Conservation (phyloP, 23 red algal genomes). For the Gracilaria domingensis region DNA sequence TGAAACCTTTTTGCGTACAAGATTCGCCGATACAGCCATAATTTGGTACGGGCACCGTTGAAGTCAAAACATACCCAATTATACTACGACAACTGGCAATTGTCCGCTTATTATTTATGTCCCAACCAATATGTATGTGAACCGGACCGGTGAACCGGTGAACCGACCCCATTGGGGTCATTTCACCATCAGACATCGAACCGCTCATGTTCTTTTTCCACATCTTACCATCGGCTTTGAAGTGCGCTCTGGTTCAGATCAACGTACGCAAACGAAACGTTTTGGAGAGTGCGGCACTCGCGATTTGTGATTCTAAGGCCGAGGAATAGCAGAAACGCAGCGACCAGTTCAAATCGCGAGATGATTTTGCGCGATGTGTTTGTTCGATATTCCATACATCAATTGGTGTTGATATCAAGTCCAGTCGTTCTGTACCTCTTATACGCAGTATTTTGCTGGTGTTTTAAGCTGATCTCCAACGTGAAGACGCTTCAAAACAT, state of each 20-base stretch:
- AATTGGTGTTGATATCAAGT: background rate
- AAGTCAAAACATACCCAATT: background rate
- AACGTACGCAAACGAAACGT: background rate
- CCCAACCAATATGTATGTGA: too few relatives aligned
- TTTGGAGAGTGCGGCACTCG: background rate
- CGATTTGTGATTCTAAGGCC: background rate
- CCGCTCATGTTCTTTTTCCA: too few relatives aligned
- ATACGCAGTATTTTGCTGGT: background rate
- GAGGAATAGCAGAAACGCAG: background rate
- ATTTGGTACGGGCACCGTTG: too few relatives aligned
- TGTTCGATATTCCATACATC: background rate
- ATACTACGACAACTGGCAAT: background rate
- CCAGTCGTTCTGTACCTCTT: background rate
- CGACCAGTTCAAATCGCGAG: background rate
- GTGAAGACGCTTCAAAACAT: constrained; percentile 20
- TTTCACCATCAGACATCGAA: too few relatives aligned
- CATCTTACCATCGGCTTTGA: too few relatives aligned
- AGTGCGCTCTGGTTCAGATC: background rate
- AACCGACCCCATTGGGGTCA: too few relatives aligned
- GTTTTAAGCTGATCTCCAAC: background rate
- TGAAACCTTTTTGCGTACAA: too few relatives aligned
- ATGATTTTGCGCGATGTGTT: background rate
- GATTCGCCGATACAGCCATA: too few relatives aligned
- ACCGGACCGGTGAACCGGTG: too few relatives aligned
- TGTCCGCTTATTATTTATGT: background rate